phyloP scores from a whole-genome alignment of 345 rosid species.

The Jatropha curcas region DNA sequence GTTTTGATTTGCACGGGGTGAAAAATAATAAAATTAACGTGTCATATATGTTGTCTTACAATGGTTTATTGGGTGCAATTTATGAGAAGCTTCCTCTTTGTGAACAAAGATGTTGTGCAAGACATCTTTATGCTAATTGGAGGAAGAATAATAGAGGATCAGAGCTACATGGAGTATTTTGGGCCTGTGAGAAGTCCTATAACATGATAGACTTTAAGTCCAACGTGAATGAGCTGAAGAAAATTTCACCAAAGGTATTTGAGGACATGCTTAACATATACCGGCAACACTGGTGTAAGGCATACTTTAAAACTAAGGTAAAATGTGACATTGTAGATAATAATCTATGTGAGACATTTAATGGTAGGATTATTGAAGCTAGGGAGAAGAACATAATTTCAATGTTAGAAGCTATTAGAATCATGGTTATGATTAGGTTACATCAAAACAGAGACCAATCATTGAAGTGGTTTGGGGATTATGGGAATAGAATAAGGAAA shows the following conservation, averaged over 20 bases:
- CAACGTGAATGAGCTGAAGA: neutral
- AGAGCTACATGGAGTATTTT: neutral
- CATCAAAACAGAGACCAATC: neutral
- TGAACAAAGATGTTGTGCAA: neutral
- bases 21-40: neutral
- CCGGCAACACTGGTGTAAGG: neutral
- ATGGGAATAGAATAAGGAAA: neutral
- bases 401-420: neutral
- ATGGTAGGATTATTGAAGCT: neutral
- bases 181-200: neutral
- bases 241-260: accelerated
- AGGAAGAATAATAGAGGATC: neutral
- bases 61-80: too few relatives aligned
- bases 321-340: neutral
- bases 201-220: neutral
- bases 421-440: neutral
- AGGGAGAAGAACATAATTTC: neutral
- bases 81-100: neutral
- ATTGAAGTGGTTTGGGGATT: neutral
- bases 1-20: too few relatives aligned
- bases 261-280: neutral
- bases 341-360: neutral
- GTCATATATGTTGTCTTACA: too few relatives aligned
- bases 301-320: neutral
- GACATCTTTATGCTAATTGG: neutral